Conservation (phyloP, 345 rosid species). For the Aurinia saxatilis region DNA sequence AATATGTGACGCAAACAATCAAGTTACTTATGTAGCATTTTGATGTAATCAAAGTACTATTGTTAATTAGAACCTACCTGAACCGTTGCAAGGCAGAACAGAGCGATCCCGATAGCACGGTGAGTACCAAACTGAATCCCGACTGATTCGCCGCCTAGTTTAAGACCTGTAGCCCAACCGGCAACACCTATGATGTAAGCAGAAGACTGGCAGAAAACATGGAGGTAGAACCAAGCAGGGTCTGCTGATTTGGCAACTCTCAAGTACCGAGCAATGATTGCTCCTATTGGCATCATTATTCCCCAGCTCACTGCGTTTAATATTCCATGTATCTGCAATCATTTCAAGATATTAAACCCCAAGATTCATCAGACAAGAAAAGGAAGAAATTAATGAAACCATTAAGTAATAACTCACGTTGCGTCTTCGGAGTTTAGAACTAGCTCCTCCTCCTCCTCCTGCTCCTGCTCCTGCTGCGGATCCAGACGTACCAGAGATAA, state of each 20-base stretch:
- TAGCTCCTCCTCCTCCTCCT: constrained; percentile 26
- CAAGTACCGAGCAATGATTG: constrained; percentile 59
- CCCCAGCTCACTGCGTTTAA: constrained; percentile 72
- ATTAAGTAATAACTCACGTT: constrained; percentile 51
- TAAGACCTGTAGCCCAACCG: constrained; percentile 69
- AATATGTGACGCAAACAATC: background rate
- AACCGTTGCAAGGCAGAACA: constrained; percentile 66
- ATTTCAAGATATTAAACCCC: background rate
- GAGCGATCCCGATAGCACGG: constrained; percentile 51
- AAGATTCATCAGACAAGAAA: background rate
- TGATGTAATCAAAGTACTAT: background rate
- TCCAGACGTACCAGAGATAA: constrained; percentile 44
- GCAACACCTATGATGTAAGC: constrained; percentile 61
- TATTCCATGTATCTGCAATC: constrained; percentile 59
- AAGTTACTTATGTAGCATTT: background rate
- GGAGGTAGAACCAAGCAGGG: constrained; percentile 73
- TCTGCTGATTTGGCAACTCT: constrained; percentile 54
- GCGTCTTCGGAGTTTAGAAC: constrained; percentile 30
- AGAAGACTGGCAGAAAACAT: constrained; percentile 45
- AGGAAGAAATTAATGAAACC: background rate
- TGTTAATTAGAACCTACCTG: constrained; percentile 33
- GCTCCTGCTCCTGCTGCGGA: background rate
- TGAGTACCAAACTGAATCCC: constrained; percentile 40
- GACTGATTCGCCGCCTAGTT: constrained; percentile 58
- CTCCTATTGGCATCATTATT: constrained; percentile 58